These are phyloP conservation scores for Wallemia mellicola DNA, from an alignment of 1,284 basidiomycete genomes.

Conservation along the genomic window DNA sequence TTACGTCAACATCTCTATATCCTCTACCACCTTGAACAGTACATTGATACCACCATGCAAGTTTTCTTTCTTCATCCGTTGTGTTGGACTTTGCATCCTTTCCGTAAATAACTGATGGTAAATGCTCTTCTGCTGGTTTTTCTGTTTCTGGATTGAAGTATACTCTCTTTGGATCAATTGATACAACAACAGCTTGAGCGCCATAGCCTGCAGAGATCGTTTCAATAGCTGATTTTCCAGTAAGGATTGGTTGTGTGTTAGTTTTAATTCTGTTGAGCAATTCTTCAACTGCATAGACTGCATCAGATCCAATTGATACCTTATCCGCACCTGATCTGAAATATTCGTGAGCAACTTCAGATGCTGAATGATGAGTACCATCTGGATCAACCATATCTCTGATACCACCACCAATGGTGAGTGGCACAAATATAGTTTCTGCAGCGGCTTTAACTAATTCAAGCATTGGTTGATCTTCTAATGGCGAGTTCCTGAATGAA, in stretches of 20 bases:
- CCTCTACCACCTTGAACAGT: constrained; percentile 84
- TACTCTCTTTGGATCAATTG: constrained; percentile 70
- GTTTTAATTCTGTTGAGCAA: constrained; percentile 25
- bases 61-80: constrained; percentile 29
- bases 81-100: constrained; percentile 21
- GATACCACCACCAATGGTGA: constrained; percentile 96
- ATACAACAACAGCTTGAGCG: constrained; percentile 91
- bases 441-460: constrained; percentile 73
- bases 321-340: constrained; percentile 97
- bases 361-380: constrained; percentile 51
- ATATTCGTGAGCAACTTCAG: constrained; percentile 84
- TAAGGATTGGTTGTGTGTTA: constrained; percentile 18
- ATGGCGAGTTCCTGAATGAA: constrained; percentile 82
- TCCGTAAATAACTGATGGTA: constrained; percentile 13
- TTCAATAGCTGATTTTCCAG: constrained; percentile 50
- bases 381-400: constrained; percentile 88
- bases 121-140: constrained; percentile 24
- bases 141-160: constrained; percentile 35
- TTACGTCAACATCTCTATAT: constrained; percentile 57
- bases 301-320: constrained; percentile 84
- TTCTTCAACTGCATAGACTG: constrained; percentile 72
- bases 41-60: constrained; percentile 96
- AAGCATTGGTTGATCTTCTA: constrained; percentile 93
- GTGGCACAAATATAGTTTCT: constrained; percentile 75
- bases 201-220: constrained; percentile 74